phyloP scores from a whole-genome alignment of 1,284 basidiomycete genomes.

The Testicularia cyperi region DNA sequence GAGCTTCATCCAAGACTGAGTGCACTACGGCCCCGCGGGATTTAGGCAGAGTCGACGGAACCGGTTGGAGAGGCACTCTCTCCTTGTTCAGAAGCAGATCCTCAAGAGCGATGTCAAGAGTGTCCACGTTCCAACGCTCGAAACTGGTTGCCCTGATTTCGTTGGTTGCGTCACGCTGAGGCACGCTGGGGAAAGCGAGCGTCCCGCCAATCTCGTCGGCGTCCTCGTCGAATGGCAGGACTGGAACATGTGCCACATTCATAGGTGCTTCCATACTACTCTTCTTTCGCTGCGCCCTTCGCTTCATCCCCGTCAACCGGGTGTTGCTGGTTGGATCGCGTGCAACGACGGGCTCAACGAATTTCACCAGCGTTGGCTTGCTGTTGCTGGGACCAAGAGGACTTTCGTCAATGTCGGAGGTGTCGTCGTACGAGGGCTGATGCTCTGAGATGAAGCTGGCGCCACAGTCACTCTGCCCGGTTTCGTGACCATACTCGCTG shows the following conservation, averaged over 20 bases:
- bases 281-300: slow-evolving; percentile 20
- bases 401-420: slow-evolving; percentile 17
- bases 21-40: slow-evolving; percentile 4
- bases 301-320: slow-evolving; percentile 33
- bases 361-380: slow-evolving; percentile 24
- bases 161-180: slow-evolving; percentile 1
- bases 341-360: slow-evolving; percentile 31
- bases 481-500: slow-evolving; percentile 12
- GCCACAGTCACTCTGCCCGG: slow-evolving; percentile 14
- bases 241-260: slow-evolving; percentile 14
- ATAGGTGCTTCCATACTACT: no score
- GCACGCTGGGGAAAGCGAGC: slow-evolving; percentile 22
- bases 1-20: slow-evolving; percentile 25
- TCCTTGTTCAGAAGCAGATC: slow-evolving; percentile 21
- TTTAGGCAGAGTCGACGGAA: no score
- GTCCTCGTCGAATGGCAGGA: slow-evolving; percentile 21
- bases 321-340: slow-evolving; percentile 9
- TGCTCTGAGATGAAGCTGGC: slow-evolving; percentile 17
- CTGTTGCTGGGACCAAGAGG: not conserved
- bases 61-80: not conserved
- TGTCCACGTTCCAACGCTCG: slow-evolving; percentile 34
- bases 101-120: slow-evolving; percentile 28
- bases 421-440: slow-evolving; percentile 21
- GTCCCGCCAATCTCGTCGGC: slow-evolving; percentile 2
- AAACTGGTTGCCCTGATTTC: not conserved